phyloP scores from a whole-genome alignment of 345 rosid species.

The Heritiera littoralis region DNA sequence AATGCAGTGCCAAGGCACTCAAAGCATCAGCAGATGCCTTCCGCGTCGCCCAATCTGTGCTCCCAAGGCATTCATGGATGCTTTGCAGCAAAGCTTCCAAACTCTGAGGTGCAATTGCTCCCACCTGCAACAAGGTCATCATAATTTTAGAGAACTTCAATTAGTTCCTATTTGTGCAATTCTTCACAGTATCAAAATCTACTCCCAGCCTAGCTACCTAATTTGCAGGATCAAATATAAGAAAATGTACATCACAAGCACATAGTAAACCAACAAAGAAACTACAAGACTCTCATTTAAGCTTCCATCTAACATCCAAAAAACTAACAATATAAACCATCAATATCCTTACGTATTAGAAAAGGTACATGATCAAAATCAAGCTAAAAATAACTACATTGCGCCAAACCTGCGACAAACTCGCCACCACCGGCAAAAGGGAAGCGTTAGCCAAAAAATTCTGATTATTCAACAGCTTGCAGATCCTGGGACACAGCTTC shows the following conservation, averaged over 20 bases:
- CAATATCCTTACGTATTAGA: not conserved
- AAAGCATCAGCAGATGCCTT: slow-evolving; percentile 96
- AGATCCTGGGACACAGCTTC: slow-evolving; percentile 87
- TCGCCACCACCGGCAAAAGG: slow-evolving; percentile 75
- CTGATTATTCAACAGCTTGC: slow-evolving; percentile 81
- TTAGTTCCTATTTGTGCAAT: not conserved
- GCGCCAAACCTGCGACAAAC: slow-evolving; percentile 78
- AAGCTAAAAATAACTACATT: slow-evolving; percentile 15
- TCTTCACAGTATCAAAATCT: not conserved
- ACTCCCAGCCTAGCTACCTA: slow-evolving; percentile 20
- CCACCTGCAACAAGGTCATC: slow-evolving; percentile 60
- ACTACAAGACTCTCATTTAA: not conserved
- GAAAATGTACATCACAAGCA: slow-evolving; percentile 8
- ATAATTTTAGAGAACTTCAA: slow-evolving; percentile 3
- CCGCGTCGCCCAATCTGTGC: slow-evolving; percentile 95
- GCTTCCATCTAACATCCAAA: not conserved
- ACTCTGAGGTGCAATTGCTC: slow-evolving; percentile 87
- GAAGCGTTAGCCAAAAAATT: slow-evolving; percentile 83
- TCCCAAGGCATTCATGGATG: slow-evolving; percentile 88
- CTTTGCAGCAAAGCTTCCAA: slow-evolving; percentile 76
- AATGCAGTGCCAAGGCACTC: slow-evolving; percentile 74
- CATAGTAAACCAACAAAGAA: slow-evolving; percentile 4
- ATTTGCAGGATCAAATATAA: not conserved
- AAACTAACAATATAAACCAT: not conserved
- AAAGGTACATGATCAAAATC: not conserved